A percentile compares a stretch with the other conserved stretches of the same genome.
These are phyloP conservation scores for Fusarium drepaniforme DNA, from an alignment of 2,329 filamentous ascomycete species.

Conservation along the genomic window DNA sequence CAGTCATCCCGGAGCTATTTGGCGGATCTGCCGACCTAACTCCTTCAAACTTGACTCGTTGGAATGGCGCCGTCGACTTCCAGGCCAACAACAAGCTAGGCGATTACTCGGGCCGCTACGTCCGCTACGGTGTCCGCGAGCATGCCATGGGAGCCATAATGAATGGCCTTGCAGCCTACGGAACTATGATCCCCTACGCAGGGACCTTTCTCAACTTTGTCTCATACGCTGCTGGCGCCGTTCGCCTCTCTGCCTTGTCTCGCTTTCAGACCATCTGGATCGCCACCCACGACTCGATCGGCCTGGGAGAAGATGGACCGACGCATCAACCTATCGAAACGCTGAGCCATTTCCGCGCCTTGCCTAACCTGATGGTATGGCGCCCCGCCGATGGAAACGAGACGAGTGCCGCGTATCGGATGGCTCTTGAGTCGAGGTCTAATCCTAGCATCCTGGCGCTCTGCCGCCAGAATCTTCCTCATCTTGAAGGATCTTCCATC, in stretches of 20 bases:
- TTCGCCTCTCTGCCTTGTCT: constrained; percentile 93
- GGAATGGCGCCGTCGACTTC: constrained; percentile 98
- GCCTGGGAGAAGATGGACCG: constrained; percentile 97
- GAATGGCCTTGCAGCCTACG: constrained; percentile 96
- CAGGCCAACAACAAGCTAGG: constrained; percentile 89
- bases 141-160: constrained; percentile 93
- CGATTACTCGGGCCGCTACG: constrained; percentile 90
- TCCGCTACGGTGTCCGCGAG: constrained; percentile 92
- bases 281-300: constrained; percentile 98
- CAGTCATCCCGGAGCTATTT: constrained; percentile 86
- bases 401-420: constrained; percentile 97
- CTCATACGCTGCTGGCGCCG: constrained; percentile 94
- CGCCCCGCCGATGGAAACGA: constrained; percentile 98
- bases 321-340: constrained; percentile 99
- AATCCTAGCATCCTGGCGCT: constrained; percentile 95
- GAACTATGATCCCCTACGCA: constrained; percentile 91
- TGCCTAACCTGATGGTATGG: constrained; percentile 99
- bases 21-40: constrained; percentile 98
- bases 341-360: constrained; percentile 96
- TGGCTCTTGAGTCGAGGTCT: constrained; percentile 88
- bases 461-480: constrained; percentile 97
- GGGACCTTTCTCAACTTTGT: constrained; percentile 99
- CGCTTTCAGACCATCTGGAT: constrained; percentile 94
- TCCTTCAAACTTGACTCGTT: constrained; percentile 97
- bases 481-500: constrained; percentile 93